phyloP scores from a whole-genome alignment of 1,284 basidiomycete species.

The Trichosporon coremiiforme region DNA sequence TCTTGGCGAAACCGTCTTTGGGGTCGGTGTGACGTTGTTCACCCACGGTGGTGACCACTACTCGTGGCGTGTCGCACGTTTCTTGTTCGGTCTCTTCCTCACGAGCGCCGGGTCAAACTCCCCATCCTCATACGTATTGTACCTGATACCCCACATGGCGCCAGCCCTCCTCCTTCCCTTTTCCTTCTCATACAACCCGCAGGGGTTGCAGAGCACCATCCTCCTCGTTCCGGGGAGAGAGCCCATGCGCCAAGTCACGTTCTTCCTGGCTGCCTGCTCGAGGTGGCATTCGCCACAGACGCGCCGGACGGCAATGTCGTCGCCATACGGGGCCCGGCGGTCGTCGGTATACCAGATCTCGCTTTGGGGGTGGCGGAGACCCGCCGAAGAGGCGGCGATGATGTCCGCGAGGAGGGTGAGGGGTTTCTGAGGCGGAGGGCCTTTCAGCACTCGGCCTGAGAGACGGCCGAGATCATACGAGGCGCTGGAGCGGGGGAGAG shows the following conservation, averaged over 20 bases:
- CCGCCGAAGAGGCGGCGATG: background rate
- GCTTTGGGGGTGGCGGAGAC: background rate
- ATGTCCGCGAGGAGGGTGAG: background rate
- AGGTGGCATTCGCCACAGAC: slow-evolving; percentile 12
- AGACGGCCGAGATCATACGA: background rate
- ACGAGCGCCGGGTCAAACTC: background rate
- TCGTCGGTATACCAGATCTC: slow-evolving; percentile 1
- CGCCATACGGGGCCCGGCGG: slow-evolving; percentile 1
- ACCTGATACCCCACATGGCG: background rate
- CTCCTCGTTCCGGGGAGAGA: background rate
- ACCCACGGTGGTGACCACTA: background rate
- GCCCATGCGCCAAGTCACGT: slow-evolving; percentile 14
- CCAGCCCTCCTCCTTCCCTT: slow-evolving; percentile 4
- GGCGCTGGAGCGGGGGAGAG: background rate
- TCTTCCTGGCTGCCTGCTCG: background rate
- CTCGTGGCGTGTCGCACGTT: slow-evolving; percentile 3
- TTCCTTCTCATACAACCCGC: slow-evolving; percentile 16
- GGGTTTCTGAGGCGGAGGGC: background rate
- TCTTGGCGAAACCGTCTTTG: background rate
- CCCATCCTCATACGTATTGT: slow-evolving; percentile 1
- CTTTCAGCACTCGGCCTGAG: background rate
- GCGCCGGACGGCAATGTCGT: slow-evolving; percentile 4
- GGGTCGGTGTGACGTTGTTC: background rate
- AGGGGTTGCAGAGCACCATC: slow-evolving; percentile 18
- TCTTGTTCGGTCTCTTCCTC: background rate